Conservation (phyloP, 139 green algal species). For the Chlorokybus atmophyticus region DNA sequence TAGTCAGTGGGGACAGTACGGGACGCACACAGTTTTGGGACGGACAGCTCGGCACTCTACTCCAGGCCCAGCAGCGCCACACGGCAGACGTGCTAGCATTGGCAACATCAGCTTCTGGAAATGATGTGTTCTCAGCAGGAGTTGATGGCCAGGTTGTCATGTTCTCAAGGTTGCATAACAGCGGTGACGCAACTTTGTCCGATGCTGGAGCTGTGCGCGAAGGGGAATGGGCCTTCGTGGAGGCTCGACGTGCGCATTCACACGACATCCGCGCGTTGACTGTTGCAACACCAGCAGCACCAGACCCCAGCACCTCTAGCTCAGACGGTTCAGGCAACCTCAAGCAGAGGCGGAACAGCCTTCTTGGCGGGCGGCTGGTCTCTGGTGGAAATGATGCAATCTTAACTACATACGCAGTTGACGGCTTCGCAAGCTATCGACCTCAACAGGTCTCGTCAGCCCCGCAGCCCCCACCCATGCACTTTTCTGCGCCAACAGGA, state of each 20-base stretch:
- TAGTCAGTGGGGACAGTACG: conserved; percentile 65
- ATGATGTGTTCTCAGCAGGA: conserved; percentile 62
- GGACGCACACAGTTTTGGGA: conserved; percentile 78
- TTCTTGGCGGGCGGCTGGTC: no score
- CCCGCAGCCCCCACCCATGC: no score
- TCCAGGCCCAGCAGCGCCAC: conserved; percentile 52
- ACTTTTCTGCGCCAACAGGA: no score
- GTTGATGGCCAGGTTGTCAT: conserved; percentile 52
- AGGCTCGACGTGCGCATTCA: conserved; percentile 61
- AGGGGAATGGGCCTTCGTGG: conserved; percentile 61
- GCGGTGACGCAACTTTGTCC: background rate
- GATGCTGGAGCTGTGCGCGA: background rate
- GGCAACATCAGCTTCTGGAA: conserved; percentile 48
- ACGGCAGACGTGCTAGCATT: conserved; percentile 65
- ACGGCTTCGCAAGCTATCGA: no score
- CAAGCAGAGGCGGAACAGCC: no score
- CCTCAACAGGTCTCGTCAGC: no score
- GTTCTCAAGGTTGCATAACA: background rate
- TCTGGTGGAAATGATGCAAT: conserved; percentile 63
- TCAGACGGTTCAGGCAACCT: no score
- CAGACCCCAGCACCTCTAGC: background rate
- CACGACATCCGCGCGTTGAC: conserved; percentile 70
- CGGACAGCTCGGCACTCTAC: conserved; percentile 51
- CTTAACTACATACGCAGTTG: no score
- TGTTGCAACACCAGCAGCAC: conserved; percentile 25